Evolutionary conservation across 306 rosid genomes (phyloP).

Genomic region (Gynostemma pentaphyllum): DNA sequence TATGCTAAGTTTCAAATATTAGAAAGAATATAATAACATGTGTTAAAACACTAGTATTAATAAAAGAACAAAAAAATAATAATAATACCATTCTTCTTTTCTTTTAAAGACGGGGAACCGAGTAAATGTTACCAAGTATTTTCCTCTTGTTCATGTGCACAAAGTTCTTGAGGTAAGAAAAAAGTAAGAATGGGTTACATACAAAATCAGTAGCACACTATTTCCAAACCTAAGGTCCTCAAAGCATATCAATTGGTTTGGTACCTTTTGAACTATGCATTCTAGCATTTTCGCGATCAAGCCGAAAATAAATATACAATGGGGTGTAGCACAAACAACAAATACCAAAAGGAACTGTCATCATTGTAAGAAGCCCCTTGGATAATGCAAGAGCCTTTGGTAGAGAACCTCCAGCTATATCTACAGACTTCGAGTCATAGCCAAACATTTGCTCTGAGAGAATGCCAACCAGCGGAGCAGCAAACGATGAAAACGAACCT

Average conservation of each 20-base stretch:
- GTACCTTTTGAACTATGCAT: constrained; percentile 4
- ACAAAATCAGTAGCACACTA: not conserved
- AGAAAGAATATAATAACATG: too few relatives aligned
- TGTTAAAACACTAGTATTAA: too few relatives aligned
- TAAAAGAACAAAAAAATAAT: too few relatives aligned
- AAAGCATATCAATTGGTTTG: constrained; percentile 32
- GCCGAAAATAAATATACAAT: constrained; percentile 46
- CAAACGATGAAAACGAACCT: constrained; percentile 84
- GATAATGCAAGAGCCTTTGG: constrained; percentile 83
- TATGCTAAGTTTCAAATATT: too few relatives aligned
- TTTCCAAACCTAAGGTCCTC: not conserved
- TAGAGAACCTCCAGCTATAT: constrained; percentile 49
- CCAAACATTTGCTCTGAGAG: constrained; percentile 84
- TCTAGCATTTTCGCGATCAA: constrained; percentile 51
- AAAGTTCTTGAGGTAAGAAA: not conserved
- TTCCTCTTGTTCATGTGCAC: not conserved
- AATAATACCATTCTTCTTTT: too few relatives aligned
- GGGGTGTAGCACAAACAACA: constrained; percentile 91
- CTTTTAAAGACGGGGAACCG: too few relatives aligned
- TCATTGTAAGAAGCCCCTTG: constrained; percentile 83
- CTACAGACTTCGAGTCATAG: constrained; percentile 60
- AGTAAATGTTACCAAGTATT: too few relatives aligned
- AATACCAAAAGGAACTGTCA: constrained; percentile 74
- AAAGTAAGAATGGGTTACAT: not conserved
- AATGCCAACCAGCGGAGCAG: constrained; percentile 96